Evolutionary conservation across 192 early-diverging fungal species (phyloP), one percentile per base, ranked within the genome.

Genomic region (Thamnidium elegans): DNA sequence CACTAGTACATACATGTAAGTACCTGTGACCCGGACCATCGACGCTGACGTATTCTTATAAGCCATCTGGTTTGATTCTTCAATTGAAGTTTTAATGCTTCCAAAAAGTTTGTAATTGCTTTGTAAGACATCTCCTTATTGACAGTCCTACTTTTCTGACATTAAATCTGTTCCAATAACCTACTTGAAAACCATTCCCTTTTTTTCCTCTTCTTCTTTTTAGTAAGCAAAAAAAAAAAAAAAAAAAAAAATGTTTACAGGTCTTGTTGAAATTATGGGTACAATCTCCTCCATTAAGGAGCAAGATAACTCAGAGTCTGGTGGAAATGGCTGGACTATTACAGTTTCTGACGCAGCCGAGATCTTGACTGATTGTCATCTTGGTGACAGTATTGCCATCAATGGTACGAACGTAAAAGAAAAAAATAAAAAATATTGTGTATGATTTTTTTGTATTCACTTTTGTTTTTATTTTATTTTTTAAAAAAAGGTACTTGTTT

Each of bases 251-350:
- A 97, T 97, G 95, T 99, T 99, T 72, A 99, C 97, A 0, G 97
- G 97, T 55, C 95, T 99, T 50, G 90, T 99, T 63, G 97, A 99
- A 73, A 80, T 80, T 63, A 88, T 96, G 75, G 97, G 95, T 60
- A 83, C 63, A 43, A 85, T 99, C 31, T 65, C 73, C 60, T 71
- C 79, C 63, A 83, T 95, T 48, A 74, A 79, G 15, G 76, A 79
- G 23, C 66, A 90, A 50, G 94, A 99, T 74, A 83, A 74, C 17
- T 84, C 89, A 3, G 80, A 76, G 65, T 83, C 88, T 0, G 95
- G 94, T 58, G 95, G 94, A 55, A 86, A 83, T 65, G 95, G 95
- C 17, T 94, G 91, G 72, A 91, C 91, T 44, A 77, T 99, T 21
- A 87, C 89, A 3, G 79, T 99, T 56, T 83, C 77, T 20, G 84